Percentiles rank a stretch among this genome's conserved stretches.
These are phyloP conservation scores for Crithidia mellificae DNA, from an alignment of 208 protist genomes.

Conservation along the genomic window DNA sequence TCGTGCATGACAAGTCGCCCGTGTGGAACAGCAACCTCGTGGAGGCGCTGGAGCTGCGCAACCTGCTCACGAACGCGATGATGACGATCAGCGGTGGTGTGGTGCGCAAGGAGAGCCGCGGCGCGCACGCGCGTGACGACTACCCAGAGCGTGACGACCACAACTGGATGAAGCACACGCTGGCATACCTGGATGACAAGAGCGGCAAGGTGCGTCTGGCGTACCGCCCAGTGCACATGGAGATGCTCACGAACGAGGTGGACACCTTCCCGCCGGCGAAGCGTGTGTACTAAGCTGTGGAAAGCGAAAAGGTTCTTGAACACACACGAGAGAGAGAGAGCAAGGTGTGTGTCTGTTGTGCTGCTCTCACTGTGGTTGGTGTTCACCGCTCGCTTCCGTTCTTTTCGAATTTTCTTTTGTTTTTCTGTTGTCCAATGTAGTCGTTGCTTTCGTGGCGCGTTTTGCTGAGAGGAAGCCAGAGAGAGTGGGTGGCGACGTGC, in stretches of 20 bases:
- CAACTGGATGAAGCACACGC: constrained; percentile 99
- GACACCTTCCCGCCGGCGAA: constrained; percentile 86
- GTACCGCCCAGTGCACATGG: constrained; percentile 93
- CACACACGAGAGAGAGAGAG: too few species aligned
- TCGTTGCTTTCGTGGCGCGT: neutral
- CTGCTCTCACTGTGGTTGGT: neutral
- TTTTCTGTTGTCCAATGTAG: neutral
- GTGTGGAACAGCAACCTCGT: constrained; percentile 98
- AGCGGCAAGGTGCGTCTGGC: constrained; percentile 90
- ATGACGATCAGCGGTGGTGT: constrained; percentile 94
- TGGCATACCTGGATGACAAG: constrained; percentile 94
- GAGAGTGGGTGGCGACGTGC: constrained; percentile 4
- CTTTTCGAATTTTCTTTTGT: constrained; percentile 5
- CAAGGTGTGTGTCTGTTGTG: too few species aligned
- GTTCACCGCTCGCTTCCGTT: neutral
- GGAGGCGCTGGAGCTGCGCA: constrained; percentile 99
- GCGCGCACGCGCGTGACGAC: constrained; percentile 98
- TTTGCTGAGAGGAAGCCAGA: neutral
- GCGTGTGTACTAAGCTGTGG: constrained; percentile 85
- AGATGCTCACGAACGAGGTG: constrained; percentile 93
- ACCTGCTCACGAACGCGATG: constrained; percentile 96
- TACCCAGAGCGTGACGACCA: constrained; percentile 95
- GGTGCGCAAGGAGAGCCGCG: constrained; percentile 96
- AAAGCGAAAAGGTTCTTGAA: too few species aligned
- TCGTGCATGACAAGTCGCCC: constrained; percentile 92